Base-by-base conservation (phyloP, 2,329 filamentous ascomycete species). In the Cyphellophora europaea region DNA sequence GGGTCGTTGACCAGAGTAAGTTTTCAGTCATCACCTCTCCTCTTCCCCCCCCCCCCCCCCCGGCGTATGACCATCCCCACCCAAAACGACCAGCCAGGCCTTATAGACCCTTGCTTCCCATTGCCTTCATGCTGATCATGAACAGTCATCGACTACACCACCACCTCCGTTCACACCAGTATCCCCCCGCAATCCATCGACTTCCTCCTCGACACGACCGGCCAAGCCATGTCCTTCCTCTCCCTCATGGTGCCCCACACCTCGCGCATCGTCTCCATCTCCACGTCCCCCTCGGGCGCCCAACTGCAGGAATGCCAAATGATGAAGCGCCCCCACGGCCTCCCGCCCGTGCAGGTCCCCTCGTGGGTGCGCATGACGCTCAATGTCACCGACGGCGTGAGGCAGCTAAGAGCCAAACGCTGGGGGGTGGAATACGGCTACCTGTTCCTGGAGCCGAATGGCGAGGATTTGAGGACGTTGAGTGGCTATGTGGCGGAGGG, bases 171-270 rank as follows among this genome's bases (percentile, higher is more conserved):
- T 3, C 44, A 51, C 19, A 40, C 57, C 5, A 51, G 37, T 11
- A 58, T 72, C 2, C 54, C 59, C 2, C 48, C 46, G 2, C 63
- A 61, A 15, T 64, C 53, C 12, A 61, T 73, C 3, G 71, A 74
- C 43, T 61, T 73, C 35, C 58, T 67, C 16, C 58, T 66, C 32
- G 71, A 69, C 48, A 72, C 71, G 14, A 61, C 65, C 25, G 61
- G 57, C 41, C 41, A 44, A 10, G 50, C 61, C 4, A 49, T 71
- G 31, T 43, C 51, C 3, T 58, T 56, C 19, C 56, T 72, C 57
- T 39, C 61, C 59, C 63, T 64, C 52, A 35, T 68, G 18, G 54
- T 54, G 15, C 54, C 57, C 44, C 5, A 58, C 3, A 37, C 59
- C 3, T 52, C 58, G 27, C 30, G 63, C 3, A 56, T 53, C 27